Evolutionary conservation across 2,329 filamentous ascomycete genomes (phyloP).

Genomic region (Didymellaceae sp.): DNA sequence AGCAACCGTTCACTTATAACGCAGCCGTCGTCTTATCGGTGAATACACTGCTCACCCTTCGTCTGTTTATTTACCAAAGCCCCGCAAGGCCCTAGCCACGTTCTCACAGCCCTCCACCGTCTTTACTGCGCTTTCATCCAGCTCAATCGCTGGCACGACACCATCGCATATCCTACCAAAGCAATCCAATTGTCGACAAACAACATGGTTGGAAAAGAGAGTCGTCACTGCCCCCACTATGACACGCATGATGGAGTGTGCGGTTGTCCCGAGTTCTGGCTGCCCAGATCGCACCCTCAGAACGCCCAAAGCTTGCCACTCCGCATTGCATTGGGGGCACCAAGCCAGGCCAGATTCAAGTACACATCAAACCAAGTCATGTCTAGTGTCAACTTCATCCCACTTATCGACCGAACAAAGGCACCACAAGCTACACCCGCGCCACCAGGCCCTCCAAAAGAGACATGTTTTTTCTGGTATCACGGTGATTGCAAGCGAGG

Average conservation of each 20-base stretch:
- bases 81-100: no score
- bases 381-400: slow-evolving; percentile 3
- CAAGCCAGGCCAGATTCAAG: no score
- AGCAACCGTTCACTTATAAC: no score
- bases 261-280: slow-evolving; percentile 36
- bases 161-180: no score
- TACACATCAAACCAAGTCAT: neutral
- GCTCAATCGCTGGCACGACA: no score
- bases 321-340: no score
- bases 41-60: no score
- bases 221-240: slow-evolving; percentile 15
- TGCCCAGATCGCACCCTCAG: neutral
- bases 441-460: slow-evolving; percentile 20
- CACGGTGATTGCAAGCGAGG: slow-evolving; percentile 26
- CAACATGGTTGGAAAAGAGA: slow-evolving; percentile 5
- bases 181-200: neutral
- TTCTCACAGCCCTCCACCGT: no score
- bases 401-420: neutral
- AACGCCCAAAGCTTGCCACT: no score
- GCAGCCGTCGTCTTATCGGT: no score
- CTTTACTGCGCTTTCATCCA: no score
- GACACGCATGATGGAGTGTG: slow-evolving; percentile 31
- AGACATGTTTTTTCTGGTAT: slow-evolving; percentile 41
- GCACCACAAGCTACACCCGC: neutral
- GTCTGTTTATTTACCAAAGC: no score